Percentiles rank a stretch among this genome's conserved stretches.
Evolutionary conservation across 163 green algal genomes (phyloP).

Genomic region (Volvox carteri): DNA sequence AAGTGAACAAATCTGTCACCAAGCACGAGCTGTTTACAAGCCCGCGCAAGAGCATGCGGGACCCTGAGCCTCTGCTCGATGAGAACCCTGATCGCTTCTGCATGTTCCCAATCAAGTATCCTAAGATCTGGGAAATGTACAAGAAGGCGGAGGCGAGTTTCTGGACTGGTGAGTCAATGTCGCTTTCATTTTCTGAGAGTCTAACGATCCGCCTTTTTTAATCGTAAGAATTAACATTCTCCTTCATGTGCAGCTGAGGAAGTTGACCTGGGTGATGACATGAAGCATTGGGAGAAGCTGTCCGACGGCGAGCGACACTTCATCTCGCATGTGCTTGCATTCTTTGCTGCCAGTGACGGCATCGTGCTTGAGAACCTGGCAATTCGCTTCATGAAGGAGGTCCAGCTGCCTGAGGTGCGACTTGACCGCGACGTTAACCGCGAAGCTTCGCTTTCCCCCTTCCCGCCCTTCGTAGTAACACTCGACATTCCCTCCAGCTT

Average conservation of each 20-base stretch:
- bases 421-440: background rate
- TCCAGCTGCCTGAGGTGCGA: conserved; percentile 92
- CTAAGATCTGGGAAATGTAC: conserved; percentile 94
- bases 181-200: too few species aligned
- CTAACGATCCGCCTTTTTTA: background rate
- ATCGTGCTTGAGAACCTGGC: conserved; percentile 94
- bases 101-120: conserved; percentile 79
- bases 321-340: conserved; percentile 91
- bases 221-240: background rate
- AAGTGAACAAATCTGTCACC: conserved; percentile 29
- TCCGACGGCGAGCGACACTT: conserved; percentile 91
- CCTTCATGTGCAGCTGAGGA: conserved; percentile 80
- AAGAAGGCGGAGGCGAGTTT: conserved; percentile 98
- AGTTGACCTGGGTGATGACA: conserved; percentile 89
- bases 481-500: too few species aligned
- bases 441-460: too few species aligned
- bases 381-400: conserved; percentile 90
- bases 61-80: conserved; percentile 83
- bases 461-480: too few species aligned
- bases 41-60: conserved; percentile 51
- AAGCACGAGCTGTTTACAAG: conserved; percentile 62
- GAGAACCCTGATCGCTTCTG: conserved; percentile 87
- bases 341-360: conserved; percentile 91
- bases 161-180: conserved; percentile 85
- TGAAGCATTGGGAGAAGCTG: conserved; percentile 89